A percentile compares a stretch with the other conserved stretches of the same genome.
Evolutionary conservation across 345 rosid species (phyloP).

Genomic region (Pelargonium nanum): DNA sequence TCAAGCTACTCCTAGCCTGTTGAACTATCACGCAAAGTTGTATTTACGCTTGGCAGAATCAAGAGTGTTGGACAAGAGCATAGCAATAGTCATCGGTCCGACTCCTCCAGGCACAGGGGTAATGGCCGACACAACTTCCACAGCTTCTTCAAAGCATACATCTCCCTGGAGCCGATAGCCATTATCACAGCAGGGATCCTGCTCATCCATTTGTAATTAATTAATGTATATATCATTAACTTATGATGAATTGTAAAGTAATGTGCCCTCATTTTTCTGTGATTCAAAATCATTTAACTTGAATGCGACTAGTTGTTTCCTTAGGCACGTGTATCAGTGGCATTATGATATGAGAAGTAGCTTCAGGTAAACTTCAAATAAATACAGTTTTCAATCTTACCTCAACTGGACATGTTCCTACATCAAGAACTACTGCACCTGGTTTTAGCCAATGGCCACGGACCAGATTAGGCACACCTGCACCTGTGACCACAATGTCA

Average conservation of each 20-base stretch:
- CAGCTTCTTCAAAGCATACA: conserved; percentile 75
- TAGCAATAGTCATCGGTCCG: conserved; percentile 88
- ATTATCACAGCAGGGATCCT: conserved; percentile 63
- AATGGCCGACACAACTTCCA: conserved; percentile 59
- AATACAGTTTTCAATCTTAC: conserved; percentile 17
- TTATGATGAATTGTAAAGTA: no score
- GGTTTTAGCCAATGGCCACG: conserved; percentile 79
- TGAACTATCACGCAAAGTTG: conserved; percentile 12
- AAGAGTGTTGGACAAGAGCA: conserved; percentile 71
- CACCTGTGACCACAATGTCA: conserved; percentile 71
- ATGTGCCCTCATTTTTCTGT: no score
- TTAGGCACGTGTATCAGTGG: not conserved
- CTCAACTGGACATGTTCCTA: conserved; percentile 77
- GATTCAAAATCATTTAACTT: no score
- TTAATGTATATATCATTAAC: not conserved
- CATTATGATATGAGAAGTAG: not conserved
- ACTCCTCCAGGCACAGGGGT: conserved; percentile 97
- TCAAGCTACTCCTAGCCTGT: not conserved
- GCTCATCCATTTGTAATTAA: conserved; percentile 14
- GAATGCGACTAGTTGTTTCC: no score
- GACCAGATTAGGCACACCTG: conserved; percentile 76
- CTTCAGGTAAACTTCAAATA: not conserved
- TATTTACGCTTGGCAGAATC: conserved; percentile 60
- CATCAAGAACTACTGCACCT: conserved; percentile 81
- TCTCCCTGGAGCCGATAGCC: conserved; percentile 79